Base-by-base conservation (phyloP, 192 early-diverging fungal species). In the Backusella westeae region DNA sequence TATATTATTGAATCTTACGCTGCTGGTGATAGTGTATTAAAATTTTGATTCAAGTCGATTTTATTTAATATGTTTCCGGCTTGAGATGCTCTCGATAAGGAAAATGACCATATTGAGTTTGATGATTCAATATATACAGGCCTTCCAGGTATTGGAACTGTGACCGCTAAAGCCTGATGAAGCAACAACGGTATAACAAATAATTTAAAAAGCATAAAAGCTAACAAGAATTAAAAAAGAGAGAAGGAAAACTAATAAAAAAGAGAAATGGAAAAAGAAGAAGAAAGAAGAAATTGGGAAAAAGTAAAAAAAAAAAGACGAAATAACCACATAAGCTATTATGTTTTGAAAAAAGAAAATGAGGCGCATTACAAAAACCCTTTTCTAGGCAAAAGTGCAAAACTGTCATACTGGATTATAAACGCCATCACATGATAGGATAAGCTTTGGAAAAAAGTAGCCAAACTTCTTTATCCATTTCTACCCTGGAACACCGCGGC, bases 31-130 rank as follows among this genome's bases (percentile, higher is more conserved):
- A 46, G 36, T 44, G 70, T 46, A 53, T 72, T 46, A 29, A 72
- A 72, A 10, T 17, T 44, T 49, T 72, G 21, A 15, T 44, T 32
- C 26, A 74, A 26, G 34, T 74, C 56, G 34, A 74, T 21, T 15
- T 56, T 38, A n/a, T 14, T 41, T 42, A 74, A 53, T n/a, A 38
- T 63, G 17, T 74, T 74, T 35, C 65, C 73, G 23, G 73, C 53
- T 67, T 63, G 73, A 21, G 73, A 74, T 32, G 35, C 36, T 63
- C 73, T 56, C 26, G 59, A 63, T 34, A 53, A 49, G 6, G 73
- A 74, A 67, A 74, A 66, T 35, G 53, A 39, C 73, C 73, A 74
- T 23, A 74, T 67, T 6, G 73, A 21, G 23, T 74, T 66, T 34
- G 41, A 36, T 32, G 23, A 34, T 29, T 41, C 41, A 4, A 74